Evolutionary conservation across 805 yeast species (phyloP).

Genomic region (Ogataea angusta): DNA sequence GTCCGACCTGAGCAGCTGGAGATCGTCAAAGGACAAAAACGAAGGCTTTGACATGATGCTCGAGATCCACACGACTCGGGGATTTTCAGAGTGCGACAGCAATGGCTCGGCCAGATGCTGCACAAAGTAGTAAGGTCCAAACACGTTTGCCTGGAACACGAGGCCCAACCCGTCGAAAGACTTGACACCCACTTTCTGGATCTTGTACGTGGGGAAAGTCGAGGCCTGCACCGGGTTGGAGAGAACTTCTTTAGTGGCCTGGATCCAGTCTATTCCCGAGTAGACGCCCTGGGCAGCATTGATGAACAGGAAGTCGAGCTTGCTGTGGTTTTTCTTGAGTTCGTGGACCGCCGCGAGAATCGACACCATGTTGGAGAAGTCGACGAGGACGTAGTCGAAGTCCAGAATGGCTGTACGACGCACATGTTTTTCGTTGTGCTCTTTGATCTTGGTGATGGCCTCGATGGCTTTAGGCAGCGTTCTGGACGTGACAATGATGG

Average conservation of each 20-base stretch:
- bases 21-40: slow-evolving; percentile 68
- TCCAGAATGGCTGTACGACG: slow-evolving; percentile 59
- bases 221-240: slow-evolving; percentile 72
- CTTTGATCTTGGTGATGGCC: slow-evolving; percentile 57
- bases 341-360: slow-evolving; percentile 73
- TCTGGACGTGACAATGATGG: slow-evolving; percentile 85
- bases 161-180: slow-evolving; percentile 79
- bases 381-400: slow-evolving; percentile 86
- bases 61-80: slow-evolving; percentile 80
- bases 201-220: slow-evolving; percentile 84
- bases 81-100: slow-evolving; percentile 38
- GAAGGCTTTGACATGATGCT: slow-evolving; percentile 78
- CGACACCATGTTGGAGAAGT: slow-evolving; percentile 86
- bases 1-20: slow-evolving; percentile 61
- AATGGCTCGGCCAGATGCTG: slow-evolving; percentile 60
- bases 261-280: slow-evolving; percentile 81
- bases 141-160: slow-evolving; percentile 93
- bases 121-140: slow-evolving; percentile 87
- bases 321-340: slow-evolving; percentile 55
- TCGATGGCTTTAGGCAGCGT: slow-evolving; percentile 82
- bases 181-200: slow-evolving; percentile 74
- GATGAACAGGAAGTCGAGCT: slow-evolving; percentile 74
- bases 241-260: slow-evolving; percentile 66
- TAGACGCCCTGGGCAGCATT: slow-evolving; percentile 91
- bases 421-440: slow-evolving; percentile 34